phyloP scores from a whole-genome alignment of 495 filamentous ascomycete genomes.

The Tuber calosporum region DNA sequence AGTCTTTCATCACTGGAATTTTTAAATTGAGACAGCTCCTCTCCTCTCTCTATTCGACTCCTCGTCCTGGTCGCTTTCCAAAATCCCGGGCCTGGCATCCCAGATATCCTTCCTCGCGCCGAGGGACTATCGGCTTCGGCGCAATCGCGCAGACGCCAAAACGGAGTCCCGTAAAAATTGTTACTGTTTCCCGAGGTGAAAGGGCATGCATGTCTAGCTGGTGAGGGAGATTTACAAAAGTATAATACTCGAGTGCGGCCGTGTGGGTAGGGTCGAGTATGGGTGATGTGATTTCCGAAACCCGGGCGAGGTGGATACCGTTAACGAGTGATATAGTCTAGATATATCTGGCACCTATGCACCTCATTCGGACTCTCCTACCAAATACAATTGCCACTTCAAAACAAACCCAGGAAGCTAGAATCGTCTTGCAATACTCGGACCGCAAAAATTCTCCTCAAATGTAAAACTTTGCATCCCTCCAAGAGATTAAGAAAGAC shows the following conservation, averaged over 20 bases:
- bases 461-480: slow-evolving; percentile 46
- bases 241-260: slow-evolving; percentile 46
- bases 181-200: slow-evolving; percentile 49
- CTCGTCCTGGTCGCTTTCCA: slow-evolving; percentile 19
- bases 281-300: slow-evolving; percentile 46
- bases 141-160: slow-evolving; percentile 51
- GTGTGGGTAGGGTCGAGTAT: slow-evolving; percentile 45
- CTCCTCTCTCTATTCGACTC: slow-evolving; percentile 27
- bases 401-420: slow-evolving; percentile 43
- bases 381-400: slow-evolving; percentile 42
- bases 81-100: slow-evolving; percentile 21
- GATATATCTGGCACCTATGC: slow-evolving; percentile 45
- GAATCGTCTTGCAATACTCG: slow-evolving; percentile 51
- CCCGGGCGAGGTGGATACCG: slow-evolving; percentile 42
- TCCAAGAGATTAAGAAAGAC: slow-evolving; percentile 52
- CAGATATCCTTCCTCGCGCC: slow-evolving; percentile 33
- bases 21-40: slow-evolving; percentile 4
- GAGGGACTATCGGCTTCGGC: slow-evolving; percentile 39
- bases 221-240: slow-evolving; percentile 44
- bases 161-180: slow-evolving; percentile 47
- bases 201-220: slow-evolving; percentile 45
- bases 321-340: not conserved
- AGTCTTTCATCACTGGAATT: too few species aligned
- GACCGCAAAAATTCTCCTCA: slow-evolving; percentile 49
- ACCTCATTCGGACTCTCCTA: slow-evolving; percentile 44